Base-by-base conservation (phyloP, 208 protist genomes). In the Naegleria gruberi region DNA sequence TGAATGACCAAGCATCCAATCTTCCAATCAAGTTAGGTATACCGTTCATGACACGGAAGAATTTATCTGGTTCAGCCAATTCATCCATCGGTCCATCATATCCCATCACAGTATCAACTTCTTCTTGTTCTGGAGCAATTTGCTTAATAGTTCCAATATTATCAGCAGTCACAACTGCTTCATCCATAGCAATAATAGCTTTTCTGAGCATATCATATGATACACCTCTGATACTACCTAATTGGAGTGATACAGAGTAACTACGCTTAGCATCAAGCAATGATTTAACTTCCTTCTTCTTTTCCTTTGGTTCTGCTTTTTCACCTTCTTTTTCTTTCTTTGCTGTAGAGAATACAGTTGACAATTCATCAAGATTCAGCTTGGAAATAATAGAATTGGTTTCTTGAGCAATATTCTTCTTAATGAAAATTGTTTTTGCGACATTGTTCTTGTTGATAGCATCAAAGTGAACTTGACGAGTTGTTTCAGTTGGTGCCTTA, bases 61-160 rank as follows among this genome's bases (percentile, higher is more conserved):
- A 92, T 82, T 91, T 90, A 40, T 92, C 91, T 26, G 90, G 81
- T 84, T 91, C 89, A 30, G 85, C 89, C 17, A 92, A 83, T 47
- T 92, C 84, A 84, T 42, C 34, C 15, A 51, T 43, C 3, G 23
- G 34, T 43, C 84, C 84, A 40, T 55, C 43, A 41, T 65, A 88
- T 65, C 19, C 84, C 26, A 41, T 37, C 19, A 88, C 84, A 26
- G 37, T 51, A 40, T 88, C 34, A 65, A 37, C 19, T 88, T 88
- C 84, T 88, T 88, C 84, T 34, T 88, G 34, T 65, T 41, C 43
- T 40, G 84, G 84, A 5, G 37, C 84, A 43, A 88, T 88, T 88
- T 88, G 84, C 42, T 43, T 42, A 10, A 88, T 34, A 10, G 84
- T 88, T 5, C 19, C 30, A 47, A 88, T 88, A 65, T 88, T 88